Conservation (phyloP, 441 rosid species). For the Macaranga tanarius region DNA sequence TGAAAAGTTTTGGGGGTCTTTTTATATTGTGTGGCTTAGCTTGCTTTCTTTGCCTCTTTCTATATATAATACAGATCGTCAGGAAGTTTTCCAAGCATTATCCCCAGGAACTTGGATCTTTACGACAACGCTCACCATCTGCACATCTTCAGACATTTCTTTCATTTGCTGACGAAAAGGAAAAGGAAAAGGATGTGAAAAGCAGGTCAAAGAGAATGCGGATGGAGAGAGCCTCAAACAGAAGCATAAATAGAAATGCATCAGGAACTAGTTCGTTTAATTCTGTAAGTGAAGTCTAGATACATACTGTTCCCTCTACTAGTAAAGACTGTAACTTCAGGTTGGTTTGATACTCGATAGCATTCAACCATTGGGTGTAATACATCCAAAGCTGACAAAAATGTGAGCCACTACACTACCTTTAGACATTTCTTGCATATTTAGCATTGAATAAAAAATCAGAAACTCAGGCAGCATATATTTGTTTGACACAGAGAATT, state of each 20-base stretch:
- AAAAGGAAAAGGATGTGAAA: slow-evolving; percentile 14
- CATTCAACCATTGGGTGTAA: too few relatives aligned
- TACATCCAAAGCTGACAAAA: too few relatives aligned
- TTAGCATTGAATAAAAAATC: too few relatives aligned
- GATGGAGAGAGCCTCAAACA: slow-evolving; percentile 23
- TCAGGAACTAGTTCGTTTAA: slow-evolving; percentile 14
- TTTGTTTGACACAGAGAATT: too few relatives aligned
- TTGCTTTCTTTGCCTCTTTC: slow-evolving; percentile 32
- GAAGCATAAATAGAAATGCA: slow-evolving; percentile 12
- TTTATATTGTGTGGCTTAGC: slow-evolving; percentile 35
- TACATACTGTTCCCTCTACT: neutral
- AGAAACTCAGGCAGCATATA: too few relatives aligned
- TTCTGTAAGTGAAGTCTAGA: slow-evolving; percentile 8
- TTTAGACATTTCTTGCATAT: too few relatives aligned
- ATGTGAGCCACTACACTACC: too few relatives aligned
- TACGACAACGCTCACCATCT: slow-evolving; percentile 18
- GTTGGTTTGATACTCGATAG: too few relatives aligned
- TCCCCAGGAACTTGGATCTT: slow-evolving; percentile 14
- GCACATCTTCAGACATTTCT: slow-evolving; percentile 29
- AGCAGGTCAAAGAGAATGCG: slow-evolving; percentile 34
- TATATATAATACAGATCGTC: slow-evolving; percentile 25
- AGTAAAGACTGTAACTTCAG: too few relatives aligned
- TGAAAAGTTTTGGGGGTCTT: slow-evolving; percentile 44
- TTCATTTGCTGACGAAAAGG: slow-evolving; percentile 23
- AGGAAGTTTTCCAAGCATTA: slow-evolving; percentile 27